Evolutionary conservation across 306 rosid genomes (phyloP).

Genomic region (Cyclanthera cordifolia): DNA sequence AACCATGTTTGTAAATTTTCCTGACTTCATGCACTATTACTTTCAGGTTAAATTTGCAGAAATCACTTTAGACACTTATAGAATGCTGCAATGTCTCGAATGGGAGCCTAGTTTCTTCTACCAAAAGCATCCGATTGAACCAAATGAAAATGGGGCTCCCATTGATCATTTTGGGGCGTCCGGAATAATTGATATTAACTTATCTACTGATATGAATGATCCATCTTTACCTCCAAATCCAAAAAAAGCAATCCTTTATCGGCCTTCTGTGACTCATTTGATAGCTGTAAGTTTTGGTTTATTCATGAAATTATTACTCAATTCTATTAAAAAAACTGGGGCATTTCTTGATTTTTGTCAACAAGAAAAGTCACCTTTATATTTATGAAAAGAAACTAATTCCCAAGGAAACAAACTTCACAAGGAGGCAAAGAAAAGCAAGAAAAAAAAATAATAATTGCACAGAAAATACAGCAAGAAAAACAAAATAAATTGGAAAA

Average conservation of each 20-base stretch:
- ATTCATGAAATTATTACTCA: background rate
- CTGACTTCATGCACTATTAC: conserved; percentile 19
- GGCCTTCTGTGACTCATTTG: conserved; percentile 80
- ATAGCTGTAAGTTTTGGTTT: conserved; percentile 62
- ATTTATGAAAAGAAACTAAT: no score
- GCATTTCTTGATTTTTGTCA: no score
- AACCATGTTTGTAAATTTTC: background rate
- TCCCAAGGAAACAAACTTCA: no score
- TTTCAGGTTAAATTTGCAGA: conserved; percentile 93
- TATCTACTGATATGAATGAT: conserved; percentile 79
- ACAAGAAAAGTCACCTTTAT: no score
- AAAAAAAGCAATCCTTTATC: conserved; percentile 80
- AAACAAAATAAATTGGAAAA: no score
- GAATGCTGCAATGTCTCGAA: conserved; percentile 94
- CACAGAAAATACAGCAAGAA: no score
- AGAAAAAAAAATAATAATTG: no score
- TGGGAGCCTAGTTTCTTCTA: conserved; percentile 86
- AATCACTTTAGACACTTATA: conserved; percentile 71
- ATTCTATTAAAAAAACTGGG: no score
- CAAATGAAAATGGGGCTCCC: conserved; percentile 47
- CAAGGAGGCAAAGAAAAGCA: no score
- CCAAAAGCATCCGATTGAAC: conserved; percentile 49
- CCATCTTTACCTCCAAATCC: conserved; percentile 78
- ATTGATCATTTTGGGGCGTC: conserved; percentile 82
- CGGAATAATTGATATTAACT: conserved; percentile 72